Evolutionary conservation across 768 basidiomycete genomes (phyloP).

Genomic region (Kwoniella sp.): DNA sequence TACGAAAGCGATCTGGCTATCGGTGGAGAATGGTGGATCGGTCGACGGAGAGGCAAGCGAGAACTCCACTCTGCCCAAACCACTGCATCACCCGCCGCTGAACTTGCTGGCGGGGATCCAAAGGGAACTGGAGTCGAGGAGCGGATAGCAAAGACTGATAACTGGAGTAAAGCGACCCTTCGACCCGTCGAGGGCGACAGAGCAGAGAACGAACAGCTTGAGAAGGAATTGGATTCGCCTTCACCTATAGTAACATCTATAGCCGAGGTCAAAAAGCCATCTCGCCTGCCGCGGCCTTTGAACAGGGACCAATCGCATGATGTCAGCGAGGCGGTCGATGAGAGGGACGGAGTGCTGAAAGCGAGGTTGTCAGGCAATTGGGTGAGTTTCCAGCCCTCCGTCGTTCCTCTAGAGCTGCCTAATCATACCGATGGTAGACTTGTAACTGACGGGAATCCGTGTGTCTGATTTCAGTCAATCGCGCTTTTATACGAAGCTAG

Average conservation of each 20-base stretch:
- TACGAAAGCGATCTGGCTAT: slow-evolving; percentile 96
- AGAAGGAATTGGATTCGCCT: slow-evolving; percentile 26
- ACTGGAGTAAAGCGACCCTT: slow-evolving; percentile 19
- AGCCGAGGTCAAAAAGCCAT: background rate
- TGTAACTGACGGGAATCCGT: too few species aligned
- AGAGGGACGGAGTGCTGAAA: slow-evolving; percentile 74
- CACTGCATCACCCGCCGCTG: background rate
- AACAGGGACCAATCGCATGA: background rate
- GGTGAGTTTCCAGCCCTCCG: slow-evolving; percentile 63
- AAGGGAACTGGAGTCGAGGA: background rate
- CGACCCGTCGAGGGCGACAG: slow-evolving; percentile 1
- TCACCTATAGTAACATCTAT: slow-evolving; percentile 14
- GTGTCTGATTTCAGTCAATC: slow-evolving; percentile 72
- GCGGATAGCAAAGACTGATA: slow-evolving; percentile 7
- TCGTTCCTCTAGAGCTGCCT: too few species aligned
- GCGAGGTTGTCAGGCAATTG: slow-evolving; percentile 85
- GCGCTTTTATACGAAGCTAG: slow-evolving; percentile 94
- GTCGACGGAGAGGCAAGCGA: slow-evolving; percentile 59
- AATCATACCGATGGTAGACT: too few species aligned
- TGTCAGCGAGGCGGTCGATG: slow-evolving; percentile 23
- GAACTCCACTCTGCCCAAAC: slow-evolving; percentile 7
- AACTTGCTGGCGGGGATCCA: background rate
- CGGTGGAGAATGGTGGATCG: slow-evolving; percentile 95
- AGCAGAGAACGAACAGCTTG: slow-evolving; percentile 22
- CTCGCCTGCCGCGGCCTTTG: background rate